A percentile compares a stretch with the other conserved stretches of the same genome.
Conservation (phyloP, 192 early-diverging fungal species). For the Phlyctochytrium planicorne region DNA sequence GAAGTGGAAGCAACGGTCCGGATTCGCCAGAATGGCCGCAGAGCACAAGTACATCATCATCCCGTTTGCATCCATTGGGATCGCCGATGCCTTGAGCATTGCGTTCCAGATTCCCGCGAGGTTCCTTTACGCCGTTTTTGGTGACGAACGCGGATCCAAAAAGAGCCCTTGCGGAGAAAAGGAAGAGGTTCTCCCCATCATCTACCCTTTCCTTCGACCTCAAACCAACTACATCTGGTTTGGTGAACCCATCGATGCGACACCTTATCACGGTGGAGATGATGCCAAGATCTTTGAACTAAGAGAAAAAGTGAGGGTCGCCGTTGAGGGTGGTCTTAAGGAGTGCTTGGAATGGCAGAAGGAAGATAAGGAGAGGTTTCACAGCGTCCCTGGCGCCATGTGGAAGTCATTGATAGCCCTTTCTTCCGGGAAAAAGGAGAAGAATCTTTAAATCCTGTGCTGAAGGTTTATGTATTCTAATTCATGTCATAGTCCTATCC, state of each 20-base stretch:
- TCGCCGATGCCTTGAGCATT: slow-evolving; percentile 26
- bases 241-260: neutral
- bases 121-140: neutral
- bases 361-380: neutral
- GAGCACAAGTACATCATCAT: slow-evolving; percentile 36
- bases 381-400: too few relatives aligned
- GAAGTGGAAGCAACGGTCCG: slow-evolving; percentile 30
- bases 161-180: too few relatives aligned
- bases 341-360: neutral
- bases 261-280: neutral
- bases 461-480: too few relatives aligned
- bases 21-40: slow-evolving; percentile 27
- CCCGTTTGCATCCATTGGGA: slow-evolving; percentile 25
- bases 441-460: too few relatives aligned
- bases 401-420: too few relatives aligned
- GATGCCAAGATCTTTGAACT: neutral
- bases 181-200: too few relatives aligned
- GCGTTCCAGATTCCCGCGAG: neutral
- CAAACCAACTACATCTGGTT: neutral
- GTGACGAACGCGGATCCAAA: slow-evolving; percentile 1
- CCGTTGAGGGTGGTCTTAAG: neutral
- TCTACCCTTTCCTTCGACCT: neutral
- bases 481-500: too few relatives aligned
- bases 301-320: neutral
- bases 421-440: too few relatives aligned